Evolutionary conservation across 371 early-diverging fungal species (phyloP).

Genomic region (Ordospora colligata): DNA sequence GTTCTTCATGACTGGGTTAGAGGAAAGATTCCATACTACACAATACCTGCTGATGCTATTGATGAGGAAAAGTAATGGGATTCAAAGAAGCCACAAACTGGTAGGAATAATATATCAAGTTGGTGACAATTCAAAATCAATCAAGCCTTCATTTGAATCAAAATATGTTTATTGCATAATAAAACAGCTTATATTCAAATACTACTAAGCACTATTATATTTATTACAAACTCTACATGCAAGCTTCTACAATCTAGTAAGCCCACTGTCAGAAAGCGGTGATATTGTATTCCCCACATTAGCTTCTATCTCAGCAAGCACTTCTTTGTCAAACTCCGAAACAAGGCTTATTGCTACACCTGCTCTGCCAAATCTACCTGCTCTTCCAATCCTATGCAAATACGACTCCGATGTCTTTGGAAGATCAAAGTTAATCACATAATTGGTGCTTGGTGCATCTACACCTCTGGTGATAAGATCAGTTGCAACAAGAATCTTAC

Average conservation of each 20-base stretch:
- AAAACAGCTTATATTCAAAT: too few relatives aligned
- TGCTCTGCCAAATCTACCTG: slow-evolving; percentile 90
- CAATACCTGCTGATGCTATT: slow-evolving; percentile 67
- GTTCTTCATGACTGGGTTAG: slow-evolving; percentile 94
- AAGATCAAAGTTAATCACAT: slow-evolving; percentile 98
- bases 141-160: not conserved
- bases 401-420: slow-evolving; percentile 95
- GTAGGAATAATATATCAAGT: not conserved
- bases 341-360: slow-evolving; percentile 91
- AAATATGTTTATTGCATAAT: not conserved
- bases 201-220: too few relatives aligned
- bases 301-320: slow-evolving; percentile 20
- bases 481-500: slow-evolving; percentile 48
- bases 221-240: too few relatives aligned
- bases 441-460: slow-evolving; percentile 94
- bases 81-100: not conserved
- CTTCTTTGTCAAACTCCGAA: slow-evolving; percentile 69
- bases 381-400: slow-evolving; percentile 96
- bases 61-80: slow-evolving; percentile 55
- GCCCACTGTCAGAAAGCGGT: not conserved
- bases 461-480: slow-evolving; percentile 95
- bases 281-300: slow-evolving; percentile 1
- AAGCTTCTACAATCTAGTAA: not conserved
- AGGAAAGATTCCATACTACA: slow-evolving; percentile 90
- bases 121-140: not conserved